These are phyloP conservation scores for Mortierella sp. DNA, from an alignment of 371 early-diverging fungal genomes.

Conservation along the genomic window DNA sequence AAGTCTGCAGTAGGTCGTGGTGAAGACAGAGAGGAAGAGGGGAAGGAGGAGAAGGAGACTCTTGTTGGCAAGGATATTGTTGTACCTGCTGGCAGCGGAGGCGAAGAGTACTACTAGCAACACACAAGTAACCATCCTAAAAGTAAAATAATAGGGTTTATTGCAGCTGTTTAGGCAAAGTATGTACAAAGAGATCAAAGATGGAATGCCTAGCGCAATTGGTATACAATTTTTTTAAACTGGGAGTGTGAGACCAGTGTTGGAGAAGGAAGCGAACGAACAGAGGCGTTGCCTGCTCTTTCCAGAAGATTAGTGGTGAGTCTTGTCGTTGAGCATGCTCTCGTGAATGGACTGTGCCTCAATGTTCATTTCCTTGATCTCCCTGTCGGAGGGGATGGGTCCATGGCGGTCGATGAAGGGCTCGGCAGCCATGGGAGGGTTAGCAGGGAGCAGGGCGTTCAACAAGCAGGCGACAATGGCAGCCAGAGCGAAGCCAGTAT, in stretches of 20 bases:
- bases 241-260: conserved; percentile 15
- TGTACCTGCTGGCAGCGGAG: neutral
- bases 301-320: neutral
- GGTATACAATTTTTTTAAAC: conserved; percentile 16
- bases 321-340: conserved; percentile 39
- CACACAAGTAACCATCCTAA: neutral
- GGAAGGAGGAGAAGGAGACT: neutral
- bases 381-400: conserved; percentile 29
- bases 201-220: neutral
- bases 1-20: neutral
- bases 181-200: neutral
- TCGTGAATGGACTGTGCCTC: conserved; percentile 48
- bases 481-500: conserved; percentile 69
- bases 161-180: neutral
- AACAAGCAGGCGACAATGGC: conserved; percentile 67
- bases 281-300: neutral
- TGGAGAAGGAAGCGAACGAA: too few relatives aligned
- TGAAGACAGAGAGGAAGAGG: neutral
- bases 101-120: neutral
- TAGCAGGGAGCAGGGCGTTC: conserved; percentile 62
- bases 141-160: neutral
- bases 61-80: neutral
- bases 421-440: conserved; percentile 28
- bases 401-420: conserved; percentile 44
- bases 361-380: conserved; percentile 50